Percentiles rank a stretch among this genome's conserved stretches.
Evolutionary conservation across 78 protist genomes (phyloP).

Genomic region (Planoprotostelium fungivorum): DNA sequence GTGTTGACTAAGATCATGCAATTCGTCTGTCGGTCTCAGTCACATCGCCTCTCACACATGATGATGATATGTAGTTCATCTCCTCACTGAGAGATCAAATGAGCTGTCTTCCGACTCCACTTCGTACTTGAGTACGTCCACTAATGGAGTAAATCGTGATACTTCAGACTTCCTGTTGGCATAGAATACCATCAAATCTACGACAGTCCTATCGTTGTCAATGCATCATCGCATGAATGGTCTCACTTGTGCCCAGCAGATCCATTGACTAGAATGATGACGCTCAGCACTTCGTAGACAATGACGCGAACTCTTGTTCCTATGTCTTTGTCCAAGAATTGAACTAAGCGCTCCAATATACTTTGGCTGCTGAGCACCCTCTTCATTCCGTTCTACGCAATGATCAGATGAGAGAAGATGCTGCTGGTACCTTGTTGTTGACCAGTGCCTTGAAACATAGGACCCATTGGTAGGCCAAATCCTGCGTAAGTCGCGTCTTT

Average conservation of each 20-base stretch:
- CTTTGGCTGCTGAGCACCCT: neutral
- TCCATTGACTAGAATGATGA: neutral
- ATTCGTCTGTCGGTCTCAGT: neutral
- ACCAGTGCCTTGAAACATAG: neutral
- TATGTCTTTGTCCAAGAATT: neutral
- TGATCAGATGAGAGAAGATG: too few species aligned
- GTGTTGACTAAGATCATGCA: neutral
- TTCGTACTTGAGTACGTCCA: neutral
- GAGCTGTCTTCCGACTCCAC: neutral
- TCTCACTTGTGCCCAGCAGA: neutral
- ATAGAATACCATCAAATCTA: neutral
- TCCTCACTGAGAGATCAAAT: neutral
- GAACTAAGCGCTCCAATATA: neutral
- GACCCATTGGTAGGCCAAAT: neutral
- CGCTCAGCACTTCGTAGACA: neutral
- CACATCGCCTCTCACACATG: neutral
- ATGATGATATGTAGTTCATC: too few species aligned
- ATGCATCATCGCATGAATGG: neutral
- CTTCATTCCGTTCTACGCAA: neutral
- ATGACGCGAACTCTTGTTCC: neutral
- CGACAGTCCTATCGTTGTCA: neutral
- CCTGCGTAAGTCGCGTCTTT: neutral
- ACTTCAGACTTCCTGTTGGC: neutral
- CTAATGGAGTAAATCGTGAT: neutral
- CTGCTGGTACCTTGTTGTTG: neutral